Conservation (phyloP, 768 basidiomycete genomes). For the Tephrocybe sp. region DNA sequence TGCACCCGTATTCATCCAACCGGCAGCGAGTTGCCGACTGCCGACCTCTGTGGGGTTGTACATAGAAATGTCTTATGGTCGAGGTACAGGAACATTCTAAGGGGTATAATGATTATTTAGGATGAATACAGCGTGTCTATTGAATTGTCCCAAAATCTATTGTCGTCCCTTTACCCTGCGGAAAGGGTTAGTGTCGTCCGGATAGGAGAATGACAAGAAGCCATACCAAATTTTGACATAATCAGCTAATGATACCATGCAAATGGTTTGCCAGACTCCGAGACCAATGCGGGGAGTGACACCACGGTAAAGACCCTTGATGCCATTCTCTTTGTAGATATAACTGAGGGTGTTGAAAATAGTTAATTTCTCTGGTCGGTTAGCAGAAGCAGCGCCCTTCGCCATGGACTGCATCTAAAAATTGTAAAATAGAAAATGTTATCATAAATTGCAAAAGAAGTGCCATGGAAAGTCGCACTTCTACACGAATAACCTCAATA, state of each 20-base stretch:
- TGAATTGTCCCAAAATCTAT: slow-evolving; percentile 11
- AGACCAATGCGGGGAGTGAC: slow-evolving; percentile 96
- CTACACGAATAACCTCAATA: slow-evolving; percentile 95
- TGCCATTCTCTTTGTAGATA: slow-evolving; percentile 94
- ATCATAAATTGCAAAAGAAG: neutral
- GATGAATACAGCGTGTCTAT: slow-evolving; percentile 9
- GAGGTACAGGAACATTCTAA: slow-evolving; percentile 5
- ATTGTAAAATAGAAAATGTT: slow-evolving; percentile 1
- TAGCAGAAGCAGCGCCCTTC: slow-evolving; percentile 68
- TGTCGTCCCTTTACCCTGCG: slow-evolving; percentile 53
- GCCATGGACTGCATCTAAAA: slow-evolving; percentile 98
- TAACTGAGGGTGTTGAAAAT: slow-evolving; percentile 89
- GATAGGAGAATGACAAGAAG: neutral
- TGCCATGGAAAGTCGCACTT: slow-evolving; percentile 46
- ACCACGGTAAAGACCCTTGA: slow-evolving; percentile 95
- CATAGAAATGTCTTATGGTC: no score
- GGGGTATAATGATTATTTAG: slow-evolving; percentile 22
- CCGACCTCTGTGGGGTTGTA: slow-evolving; percentile 1
- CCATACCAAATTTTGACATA: slow-evolving; percentile 87
- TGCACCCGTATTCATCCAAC: slow-evolving; percentile 8
- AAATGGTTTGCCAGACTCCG: slow-evolving; percentile 95
- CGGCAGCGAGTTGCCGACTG: slow-evolving; percentile 6
- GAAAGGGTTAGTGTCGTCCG: slow-evolving; percentile 14
- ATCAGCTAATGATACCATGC: slow-evolving; percentile 98
- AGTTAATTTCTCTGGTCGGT: slow-evolving; percentile 89